Evolutionary conservation across 2,329 filamentous ascomycete species (phyloP).

Genomic region (Ophiobolus disseminans): DNA sequence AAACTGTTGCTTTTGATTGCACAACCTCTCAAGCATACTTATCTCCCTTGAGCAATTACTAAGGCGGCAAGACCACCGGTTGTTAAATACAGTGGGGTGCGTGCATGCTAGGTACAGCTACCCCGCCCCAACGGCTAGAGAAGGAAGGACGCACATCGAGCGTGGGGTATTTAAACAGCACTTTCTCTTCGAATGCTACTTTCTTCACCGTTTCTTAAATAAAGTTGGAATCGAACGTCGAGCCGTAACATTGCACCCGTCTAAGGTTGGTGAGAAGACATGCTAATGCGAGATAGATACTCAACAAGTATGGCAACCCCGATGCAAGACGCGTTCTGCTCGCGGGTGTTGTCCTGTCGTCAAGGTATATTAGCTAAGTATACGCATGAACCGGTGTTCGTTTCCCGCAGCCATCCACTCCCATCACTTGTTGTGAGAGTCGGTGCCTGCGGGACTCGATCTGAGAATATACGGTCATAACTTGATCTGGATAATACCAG

Average conservation of each 20-base stretch:
- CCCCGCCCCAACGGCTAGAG: constrained; percentile 38
- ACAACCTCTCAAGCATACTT: background rate
- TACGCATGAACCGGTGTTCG: constrained; percentile 54
- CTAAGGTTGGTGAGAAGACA: constrained; percentile 12
- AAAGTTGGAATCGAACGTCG: no score
- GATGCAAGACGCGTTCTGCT: constrained; percentile 39
- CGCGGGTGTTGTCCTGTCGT: constrained; percentile 46
- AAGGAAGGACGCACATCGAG: constrained; percentile 23
- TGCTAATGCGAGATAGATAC: constrained; percentile 32
- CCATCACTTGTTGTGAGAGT: background rate
- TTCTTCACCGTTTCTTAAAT: background rate
- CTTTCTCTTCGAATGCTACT: constrained; percentile 1
- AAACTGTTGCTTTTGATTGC: background rate
- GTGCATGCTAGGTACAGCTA: constrained; percentile 13
- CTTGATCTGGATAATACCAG: constrained; percentile 99
- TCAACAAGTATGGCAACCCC: constrained; percentile 40
- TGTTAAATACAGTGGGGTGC: constrained; percentile 2
- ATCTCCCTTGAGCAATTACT: background rate
- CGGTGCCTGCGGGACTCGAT: constrained; percentile 49
- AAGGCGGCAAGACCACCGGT: background rate
- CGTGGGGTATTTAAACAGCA: constrained; percentile 29
- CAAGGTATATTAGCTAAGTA: constrained; percentile 51
- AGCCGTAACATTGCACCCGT: no score
- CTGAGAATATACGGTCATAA: constrained; percentile 94
- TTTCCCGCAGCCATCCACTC: constrained; percentile 22